Conservation (phyloP, 257 asterid species). For the Nicotiana attenuata region DNA sequence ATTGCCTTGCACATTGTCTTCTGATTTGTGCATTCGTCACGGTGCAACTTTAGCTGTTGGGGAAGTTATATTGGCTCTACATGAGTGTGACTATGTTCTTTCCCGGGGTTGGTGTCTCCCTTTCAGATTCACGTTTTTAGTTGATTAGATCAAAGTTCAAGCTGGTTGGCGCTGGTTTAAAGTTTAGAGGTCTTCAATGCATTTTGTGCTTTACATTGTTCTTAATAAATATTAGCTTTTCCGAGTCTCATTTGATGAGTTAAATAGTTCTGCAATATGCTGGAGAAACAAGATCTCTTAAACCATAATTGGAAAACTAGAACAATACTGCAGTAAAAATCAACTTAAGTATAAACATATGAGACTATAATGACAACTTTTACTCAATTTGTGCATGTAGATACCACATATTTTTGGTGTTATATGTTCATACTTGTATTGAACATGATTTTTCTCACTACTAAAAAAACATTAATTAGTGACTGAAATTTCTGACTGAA, state of each 20-base stretch:
- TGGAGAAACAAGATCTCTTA: too few relatives aligned
- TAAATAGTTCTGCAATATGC: too few relatives aligned
- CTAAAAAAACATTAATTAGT: too few relatives aligned
- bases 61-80: conserved; percentile 72
- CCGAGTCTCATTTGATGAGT: too few relatives aligned
- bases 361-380: neutral
- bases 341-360: neutral
- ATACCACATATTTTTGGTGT: neutral
- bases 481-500: too few relatives aligned
- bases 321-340: neutral
- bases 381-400: neutral
- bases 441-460: neutral
- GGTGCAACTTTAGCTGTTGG: conserved; percentile 88
- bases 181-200: neutral
- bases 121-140: conserved; percentile 11
- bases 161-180: neutral
- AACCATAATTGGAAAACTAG: too few relatives aligned
- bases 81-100: conserved; percentile 51
- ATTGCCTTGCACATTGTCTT: conserved; percentile 71
- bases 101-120: conserved; percentile 47
- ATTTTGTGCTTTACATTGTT: too few relatives aligned
- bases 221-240: too few relatives aligned
- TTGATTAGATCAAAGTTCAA: neutral
- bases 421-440: neutral
- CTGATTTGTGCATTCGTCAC: conserved; percentile 87